phyloP scores from a whole-genome alignment of 306 rosid species.

The Trifolium pratense region DNA sequence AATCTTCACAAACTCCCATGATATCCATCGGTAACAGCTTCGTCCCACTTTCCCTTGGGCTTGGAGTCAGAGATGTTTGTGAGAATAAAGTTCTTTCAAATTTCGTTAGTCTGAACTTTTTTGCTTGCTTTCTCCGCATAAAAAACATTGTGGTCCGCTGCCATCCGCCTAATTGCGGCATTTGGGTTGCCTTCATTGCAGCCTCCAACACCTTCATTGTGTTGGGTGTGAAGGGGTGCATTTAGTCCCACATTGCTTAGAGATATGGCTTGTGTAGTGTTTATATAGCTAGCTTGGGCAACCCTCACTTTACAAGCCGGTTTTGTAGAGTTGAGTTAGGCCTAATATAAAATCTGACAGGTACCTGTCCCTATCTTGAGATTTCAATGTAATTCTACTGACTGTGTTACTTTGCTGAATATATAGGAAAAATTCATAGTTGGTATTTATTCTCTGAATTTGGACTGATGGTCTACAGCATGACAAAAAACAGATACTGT shows the following conservation, averaged over 20 bases:
- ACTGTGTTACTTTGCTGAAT: constrained; percentile 40
- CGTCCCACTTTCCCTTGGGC: not conserved
- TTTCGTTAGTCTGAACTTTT: constrained; percentile 19
- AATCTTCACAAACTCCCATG: constrained; percentile 1
- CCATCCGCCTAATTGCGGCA: too few relatives aligned
- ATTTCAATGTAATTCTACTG: constrained; percentile 17
- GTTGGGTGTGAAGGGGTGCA: too few relatives aligned
- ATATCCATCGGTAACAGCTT: constrained; percentile 9
- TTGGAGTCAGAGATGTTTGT: constrained; percentile 5
- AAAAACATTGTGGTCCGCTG: too few relatives aligned
- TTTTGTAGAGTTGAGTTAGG: too few relatives aligned
- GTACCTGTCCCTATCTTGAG: constrained; percentile 20
- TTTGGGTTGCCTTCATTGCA: too few relatives aligned
- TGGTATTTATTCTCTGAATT: constrained; percentile 92
- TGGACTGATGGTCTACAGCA: constrained; percentile 87
- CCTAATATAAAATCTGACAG: too few relatives aligned
- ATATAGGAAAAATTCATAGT: constrained; percentile 77
- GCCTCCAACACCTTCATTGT: too few relatives aligned
- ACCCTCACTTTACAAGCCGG: too few relatives aligned
- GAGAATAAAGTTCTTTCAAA: not conserved
- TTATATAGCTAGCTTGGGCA: too few relatives aligned
- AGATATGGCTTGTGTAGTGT: too few relatives aligned
- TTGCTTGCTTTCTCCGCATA: constrained; percentile 12
- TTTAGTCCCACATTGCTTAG: too few relatives aligned
- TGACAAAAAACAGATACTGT: constrained; percentile 86